These are phyloP conservation scores for Pharus latifolius DNA, from an alignment of 176 grass and related monocot species.

Conservation along the genomic window DNA sequence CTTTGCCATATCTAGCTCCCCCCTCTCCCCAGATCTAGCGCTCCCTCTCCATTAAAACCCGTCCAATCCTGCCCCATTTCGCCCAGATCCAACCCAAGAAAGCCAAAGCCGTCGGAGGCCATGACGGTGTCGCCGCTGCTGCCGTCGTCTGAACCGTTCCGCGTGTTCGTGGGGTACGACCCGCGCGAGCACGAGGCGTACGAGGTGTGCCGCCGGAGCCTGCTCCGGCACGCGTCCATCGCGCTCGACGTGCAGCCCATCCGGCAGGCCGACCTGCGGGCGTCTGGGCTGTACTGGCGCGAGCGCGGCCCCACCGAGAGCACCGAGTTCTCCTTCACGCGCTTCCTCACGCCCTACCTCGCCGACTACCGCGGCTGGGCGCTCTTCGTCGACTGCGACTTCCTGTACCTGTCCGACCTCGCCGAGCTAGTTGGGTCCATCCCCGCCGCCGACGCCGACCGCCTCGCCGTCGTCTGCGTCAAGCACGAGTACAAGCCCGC, in stretches of 20 bases:
- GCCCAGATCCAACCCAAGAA: not conserved
- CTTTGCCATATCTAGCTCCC: conserved; percentile 23
- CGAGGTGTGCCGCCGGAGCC: conserved; percentile 79
- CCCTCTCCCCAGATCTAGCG: not conserved
- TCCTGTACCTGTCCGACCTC: conserved; percentile 81
- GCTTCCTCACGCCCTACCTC: conserved; percentile 77
- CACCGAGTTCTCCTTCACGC: conserved; percentile 96
- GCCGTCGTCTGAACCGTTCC: conserved; percentile 33
- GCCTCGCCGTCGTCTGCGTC: conserved; percentile 60
- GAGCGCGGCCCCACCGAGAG: conserved; percentile 58
- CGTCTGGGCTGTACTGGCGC: conserved; percentile 52
- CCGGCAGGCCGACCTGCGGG: conserved; percentile 54
- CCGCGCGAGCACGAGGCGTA: conserved; percentile 65
- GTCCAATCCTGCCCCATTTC: not conserved
- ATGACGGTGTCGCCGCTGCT: conserved; percentile 16
- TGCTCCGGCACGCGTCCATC: conserved; percentile 51
- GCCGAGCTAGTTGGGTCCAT: conserved; percentile 27
- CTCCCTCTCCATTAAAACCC: not conserved
- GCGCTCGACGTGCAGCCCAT: conserved; percentile 56
- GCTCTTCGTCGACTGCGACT: conserved; percentile 89
- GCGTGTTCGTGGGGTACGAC: conserved; percentile 85
- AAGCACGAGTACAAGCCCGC: conserved; percentile 64
- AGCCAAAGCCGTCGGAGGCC: no score
- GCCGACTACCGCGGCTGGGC: conserved; percentile 65
- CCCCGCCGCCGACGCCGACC: not conserved